Base-by-base conservation (phyloP, 148 eudicot species). In the Nepenthes gracilis region DNA sequence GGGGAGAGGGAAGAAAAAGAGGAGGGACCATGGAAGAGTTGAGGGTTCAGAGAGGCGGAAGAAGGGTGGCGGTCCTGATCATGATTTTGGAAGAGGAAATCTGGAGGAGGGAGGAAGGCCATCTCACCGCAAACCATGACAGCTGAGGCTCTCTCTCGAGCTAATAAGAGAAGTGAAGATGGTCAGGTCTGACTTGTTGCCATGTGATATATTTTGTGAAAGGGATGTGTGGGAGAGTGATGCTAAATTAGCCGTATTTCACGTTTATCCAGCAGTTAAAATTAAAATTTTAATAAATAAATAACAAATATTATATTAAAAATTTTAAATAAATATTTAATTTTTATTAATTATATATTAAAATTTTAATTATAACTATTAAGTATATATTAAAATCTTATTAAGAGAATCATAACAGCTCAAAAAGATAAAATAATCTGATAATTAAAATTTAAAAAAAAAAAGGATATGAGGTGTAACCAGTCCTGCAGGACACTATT, bases 11-110 rank as follows among this genome's bases (percentile, higher is more conserved):
- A 36, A 61, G 64, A 23, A 37, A 33, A 36, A 37, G 43, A 33
- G 57, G 51, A 23, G 23, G 14, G 63, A 77, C 80, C 78, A 55
- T 73, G 81, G 70, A 80, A 80, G 3, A 76, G 75, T 57, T 80
- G 82, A 38, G 79, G 75, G 51, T 51, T 12, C 4, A n/a, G 60
- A 72, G 80, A 49, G 61, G 72, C 3, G 69, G 55, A 37, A 72
- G 60, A 15, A 75, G 73, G 9, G 66, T 67, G 53, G 34, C 67
- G 75, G 59, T 60, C 61, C 2, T 77, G 72, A 4, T 66, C 72
- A 63, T 70, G 70, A 64, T 67, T 65, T 14, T 59, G 70, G 48
- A 72, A 69, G 70, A 76, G 60, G 67, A 72, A 69, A 13, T 65
- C 33, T 15, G 75, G 60, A 32, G 66, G 74, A 63, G 70, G 23